A percentile compares a stretch with the other conserved stretches of the same genome.
Conservation (phyloP, 2,329 filamentous ascomycete species). For the Metarhizium anisopliae region DNA sequence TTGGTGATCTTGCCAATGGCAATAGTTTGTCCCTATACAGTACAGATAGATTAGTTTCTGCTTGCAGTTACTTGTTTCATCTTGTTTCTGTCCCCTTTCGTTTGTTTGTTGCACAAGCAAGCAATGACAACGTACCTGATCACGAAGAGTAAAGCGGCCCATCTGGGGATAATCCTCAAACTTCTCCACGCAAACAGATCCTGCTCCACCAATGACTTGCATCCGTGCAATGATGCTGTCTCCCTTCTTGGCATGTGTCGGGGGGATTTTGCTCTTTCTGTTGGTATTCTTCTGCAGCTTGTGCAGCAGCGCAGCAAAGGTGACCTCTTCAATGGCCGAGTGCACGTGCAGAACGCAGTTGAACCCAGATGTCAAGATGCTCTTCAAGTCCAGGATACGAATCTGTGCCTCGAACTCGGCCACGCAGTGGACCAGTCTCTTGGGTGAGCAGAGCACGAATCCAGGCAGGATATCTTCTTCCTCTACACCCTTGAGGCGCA, state of each 20-base stretch:
- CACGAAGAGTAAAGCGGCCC: slow-evolving; percentile 81
- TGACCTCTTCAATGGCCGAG: slow-evolving; percentile 95
- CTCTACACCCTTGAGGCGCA: slow-evolving; percentile 88
- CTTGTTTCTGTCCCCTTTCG: not conserved
- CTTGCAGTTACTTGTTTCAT: not conserved
- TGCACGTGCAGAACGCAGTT: slow-evolving; percentile 98
- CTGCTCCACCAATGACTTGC: slow-evolving; percentile 76
- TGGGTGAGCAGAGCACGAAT: slow-evolving; percentile 92
- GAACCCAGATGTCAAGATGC: slow-evolving; percentile 86
- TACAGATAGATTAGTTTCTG: not conserved
- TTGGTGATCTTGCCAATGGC: slow-evolving; percentile 99
- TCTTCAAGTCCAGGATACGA: slow-evolving; percentile 88
- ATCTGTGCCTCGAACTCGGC: slow-evolving; percentile 91
- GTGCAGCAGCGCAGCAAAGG: slow-evolving; percentile 79
- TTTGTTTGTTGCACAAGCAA: not conserved
- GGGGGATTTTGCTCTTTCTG: slow-evolving; percentile 86
- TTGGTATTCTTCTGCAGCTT: slow-evolving; percentile 92
- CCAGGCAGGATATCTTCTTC: slow-evolving; percentile 95
- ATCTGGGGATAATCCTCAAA: slow-evolving; percentile 96
- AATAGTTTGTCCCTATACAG: slow-evolving; percentile 85
- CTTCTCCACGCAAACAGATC: slow-evolving; percentile 82
- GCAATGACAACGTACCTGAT: slow-evolving; percentile 52
- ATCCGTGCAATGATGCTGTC: slow-evolving; percentile 86
- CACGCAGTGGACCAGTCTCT: slow-evolving; percentile 88
- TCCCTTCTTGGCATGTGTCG: slow-evolving; percentile 77